These are phyloP conservation scores for Ceratobasidium sp. DNA, from an alignment of 1,284 basidiomycete species.

Conservation along the genomic window DNA sequence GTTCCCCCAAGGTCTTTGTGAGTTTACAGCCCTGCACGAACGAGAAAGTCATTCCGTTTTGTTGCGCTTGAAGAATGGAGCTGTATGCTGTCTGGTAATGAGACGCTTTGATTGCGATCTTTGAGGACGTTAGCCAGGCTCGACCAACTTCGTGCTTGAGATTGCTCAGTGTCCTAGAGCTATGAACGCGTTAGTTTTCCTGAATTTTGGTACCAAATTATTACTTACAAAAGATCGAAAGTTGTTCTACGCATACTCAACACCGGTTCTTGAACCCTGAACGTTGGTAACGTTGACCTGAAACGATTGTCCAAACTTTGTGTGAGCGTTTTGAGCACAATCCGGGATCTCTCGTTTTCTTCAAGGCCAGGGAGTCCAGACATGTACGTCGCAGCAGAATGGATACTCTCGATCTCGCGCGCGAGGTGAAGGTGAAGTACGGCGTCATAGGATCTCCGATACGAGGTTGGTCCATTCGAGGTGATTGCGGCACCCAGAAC, in stretches of 20 bases:
- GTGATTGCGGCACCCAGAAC: slow-evolving; percentile 82
- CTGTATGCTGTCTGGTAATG: slow-evolving; percentile 98
- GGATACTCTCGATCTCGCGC: slow-evolving; percentile 86
- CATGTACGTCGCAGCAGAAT: slow-evolving; percentile 53
- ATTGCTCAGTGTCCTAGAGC: slow-evolving; percentile 47
- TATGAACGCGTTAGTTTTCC: slow-evolving; percentile 44
- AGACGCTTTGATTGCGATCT: slow-evolving; percentile 92
- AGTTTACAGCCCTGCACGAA: slow-evolving; percentile 95
- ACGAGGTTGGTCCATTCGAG: slow-evolving; percentile 79
- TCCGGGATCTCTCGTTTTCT: slow-evolving; percentile 2
- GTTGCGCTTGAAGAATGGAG: slow-evolving; percentile 88
- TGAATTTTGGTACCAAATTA: slow-evolving; percentile 28
- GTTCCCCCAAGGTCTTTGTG: slow-evolving; percentile 78
- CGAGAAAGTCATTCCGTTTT: slow-evolving; percentile 75
- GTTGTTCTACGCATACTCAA: slow-evolving; percentile 90
- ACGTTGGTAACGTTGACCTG: slow-evolving; percentile 82
- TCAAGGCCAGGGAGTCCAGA: background rate
- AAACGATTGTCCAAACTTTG: slow-evolving; percentile 39
- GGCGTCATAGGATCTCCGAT: slow-evolving; percentile 86
- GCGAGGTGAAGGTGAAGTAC: slow-evolving; percentile 86
- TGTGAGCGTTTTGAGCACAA: slow-evolving; percentile 15
- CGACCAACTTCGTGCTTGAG: slow-evolving; percentile 70
- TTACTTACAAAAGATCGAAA: slow-evolving; percentile 71
- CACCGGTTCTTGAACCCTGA: slow-evolving; percentile 89
- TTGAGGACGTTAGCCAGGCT: slow-evolving; percentile 92